phyloP scores from a whole-genome alignment of 2,329 filamentous ascomycete genomes.

The Onygenales sp. region DNA sequence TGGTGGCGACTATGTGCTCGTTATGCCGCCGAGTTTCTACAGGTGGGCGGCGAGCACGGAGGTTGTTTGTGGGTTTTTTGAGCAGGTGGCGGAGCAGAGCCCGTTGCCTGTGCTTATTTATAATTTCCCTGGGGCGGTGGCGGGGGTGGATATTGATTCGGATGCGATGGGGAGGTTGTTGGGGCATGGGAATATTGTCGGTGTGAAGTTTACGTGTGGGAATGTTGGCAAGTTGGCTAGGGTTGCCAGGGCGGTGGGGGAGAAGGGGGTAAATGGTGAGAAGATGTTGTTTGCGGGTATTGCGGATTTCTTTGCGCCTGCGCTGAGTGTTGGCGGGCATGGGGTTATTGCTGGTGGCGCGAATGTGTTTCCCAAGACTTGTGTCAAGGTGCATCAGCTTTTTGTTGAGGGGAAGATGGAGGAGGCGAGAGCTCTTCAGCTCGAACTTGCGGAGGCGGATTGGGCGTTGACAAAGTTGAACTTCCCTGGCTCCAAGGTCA shows the following conservation, averaged over 20 bases:
- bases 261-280: constrained; percentile 29
- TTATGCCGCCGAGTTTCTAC: constrained; percentile 71
- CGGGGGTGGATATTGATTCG: constrained; percentile 59
- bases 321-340: constrained; percentile 57
- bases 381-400: constrained; percentile 50
- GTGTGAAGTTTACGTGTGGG: constrained; percentile 65
- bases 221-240: constrained; percentile 63
- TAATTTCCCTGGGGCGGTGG: constrained; percentile 60
- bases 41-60: constrained; percentile 54
- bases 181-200: constrained; percentile 55
- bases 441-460: background rate
- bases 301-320: constrained; percentile 64
- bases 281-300: constrained; percentile 64
- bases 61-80: constrained; percentile 55
- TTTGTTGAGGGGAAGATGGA: constrained; percentile 49
- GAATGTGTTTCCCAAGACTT: constrained; percentile 59
- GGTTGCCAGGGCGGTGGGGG: constrained; percentile 41
- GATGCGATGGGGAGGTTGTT: constrained; percentile 53
- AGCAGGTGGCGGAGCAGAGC: constrained; percentile 50
- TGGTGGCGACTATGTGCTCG: constrained; percentile 66
- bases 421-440: constrained; percentile 53
- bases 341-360: constrained; percentile 62
- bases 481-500: background rate
- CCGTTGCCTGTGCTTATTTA: constrained; percentile 60
- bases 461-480: background rate